A percentile compares a stretch with the other conserved stretches of the same genome.
Conservation (phyloP, 768 basidiomycete genomes). For the Lentinula sp. region DNA sequence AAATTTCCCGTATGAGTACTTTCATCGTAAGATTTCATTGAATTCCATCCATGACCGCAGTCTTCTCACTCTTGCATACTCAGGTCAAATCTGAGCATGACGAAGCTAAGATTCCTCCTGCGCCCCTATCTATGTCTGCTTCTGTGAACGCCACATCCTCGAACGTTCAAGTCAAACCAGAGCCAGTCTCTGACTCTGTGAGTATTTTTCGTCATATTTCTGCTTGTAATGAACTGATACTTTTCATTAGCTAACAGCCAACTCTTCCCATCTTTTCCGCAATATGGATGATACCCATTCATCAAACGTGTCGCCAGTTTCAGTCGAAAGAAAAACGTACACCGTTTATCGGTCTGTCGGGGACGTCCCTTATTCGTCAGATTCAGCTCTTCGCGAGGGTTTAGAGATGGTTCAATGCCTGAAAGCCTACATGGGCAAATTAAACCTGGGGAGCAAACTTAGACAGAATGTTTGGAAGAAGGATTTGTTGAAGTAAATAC, state of each 20-base stretch:
- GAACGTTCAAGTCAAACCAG: background rate
- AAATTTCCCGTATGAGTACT: background rate
- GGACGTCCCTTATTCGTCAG: slow-evolving; percentile 44
- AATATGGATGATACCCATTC: background rate
- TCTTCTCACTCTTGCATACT: background rate
- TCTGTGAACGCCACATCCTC: background rate
- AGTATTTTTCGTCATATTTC: background rate
- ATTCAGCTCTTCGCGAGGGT: slow-evolving; percentile 44
- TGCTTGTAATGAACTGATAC: background rate
- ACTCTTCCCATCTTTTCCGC: background rate
- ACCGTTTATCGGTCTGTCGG: slow-evolving; percentile 27
- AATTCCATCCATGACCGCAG: background rate
- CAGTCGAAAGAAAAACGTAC: slow-evolving; percentile 9
- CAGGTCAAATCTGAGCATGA: slow-evolving; percentile 26
- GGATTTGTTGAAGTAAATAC: slow-evolving; percentile 41
- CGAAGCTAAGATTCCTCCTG: slow-evolving; percentile 14
- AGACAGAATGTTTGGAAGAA: slow-evolving; percentile 55
- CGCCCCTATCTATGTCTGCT: background rate
- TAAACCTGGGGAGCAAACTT: slow-evolving; percentile 49
- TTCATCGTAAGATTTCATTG: background rate
- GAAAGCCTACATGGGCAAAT: slow-evolving; percentile 31
- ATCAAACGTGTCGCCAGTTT: background rate
- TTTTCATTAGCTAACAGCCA: background rate
- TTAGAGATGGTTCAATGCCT: slow-evolving; percentile 47
- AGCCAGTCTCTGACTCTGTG: background rate